Conservation (phyloP, 305 asterid genomes). For the Fraxinus ornus region DNA sequence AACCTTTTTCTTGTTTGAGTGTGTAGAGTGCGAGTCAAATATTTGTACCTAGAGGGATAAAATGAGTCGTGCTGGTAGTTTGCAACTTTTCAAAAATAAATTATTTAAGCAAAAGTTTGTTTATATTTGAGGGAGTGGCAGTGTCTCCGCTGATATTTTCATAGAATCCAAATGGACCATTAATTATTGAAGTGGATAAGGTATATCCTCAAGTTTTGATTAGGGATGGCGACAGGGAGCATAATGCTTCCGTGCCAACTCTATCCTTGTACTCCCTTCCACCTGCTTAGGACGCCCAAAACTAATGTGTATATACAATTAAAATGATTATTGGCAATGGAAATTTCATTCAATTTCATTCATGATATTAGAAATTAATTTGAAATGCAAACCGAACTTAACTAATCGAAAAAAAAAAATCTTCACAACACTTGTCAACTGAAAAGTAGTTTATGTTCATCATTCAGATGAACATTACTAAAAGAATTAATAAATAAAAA, state of each 20-base stretch:
- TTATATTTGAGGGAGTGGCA: background rate
- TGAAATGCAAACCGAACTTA: too few species aligned
- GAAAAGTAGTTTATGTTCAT: background rate
- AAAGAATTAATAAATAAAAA: background rate
- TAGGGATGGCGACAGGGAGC: background rate
- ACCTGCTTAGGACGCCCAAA: background rate
- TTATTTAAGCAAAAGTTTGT: background rate
- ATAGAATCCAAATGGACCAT: background rate
- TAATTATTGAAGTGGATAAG: background rate
- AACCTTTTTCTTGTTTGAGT: background rate
- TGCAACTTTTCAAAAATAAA: background rate
- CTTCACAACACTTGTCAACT: background rate
- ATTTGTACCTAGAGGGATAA: background rate
- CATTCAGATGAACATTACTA: background rate
- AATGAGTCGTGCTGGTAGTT: background rate
- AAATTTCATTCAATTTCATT: background rate
- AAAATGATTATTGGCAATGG: background rate
- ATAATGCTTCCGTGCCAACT: background rate
- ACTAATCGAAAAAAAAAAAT: background rate
- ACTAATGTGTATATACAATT: background rate
- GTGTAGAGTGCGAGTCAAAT: background rate
- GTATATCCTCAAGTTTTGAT: background rate
- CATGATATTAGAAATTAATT: background rate
- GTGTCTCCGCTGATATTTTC: background rate
- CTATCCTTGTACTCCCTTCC: background rate